phyloP scores from a whole-genome alignment of 495 filamentous ascomycete species.

The Penicillium desertorum region DNA sequence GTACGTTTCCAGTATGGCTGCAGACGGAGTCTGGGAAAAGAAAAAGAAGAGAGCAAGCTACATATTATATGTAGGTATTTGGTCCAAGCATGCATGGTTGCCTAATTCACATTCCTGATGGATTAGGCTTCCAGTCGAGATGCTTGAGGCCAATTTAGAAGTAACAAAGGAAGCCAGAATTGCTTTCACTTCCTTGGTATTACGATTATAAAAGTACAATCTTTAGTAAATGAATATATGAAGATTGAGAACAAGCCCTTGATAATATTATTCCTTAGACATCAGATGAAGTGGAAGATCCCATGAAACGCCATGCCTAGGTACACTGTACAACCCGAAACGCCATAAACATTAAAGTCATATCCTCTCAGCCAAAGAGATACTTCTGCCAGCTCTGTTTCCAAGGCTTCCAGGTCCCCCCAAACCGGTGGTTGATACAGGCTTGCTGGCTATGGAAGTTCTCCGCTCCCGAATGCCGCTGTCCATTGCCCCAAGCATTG shows the following conservation, averaged over 20 bases:
- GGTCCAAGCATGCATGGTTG: neutral
- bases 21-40: neutral
- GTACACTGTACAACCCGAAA: neutral
- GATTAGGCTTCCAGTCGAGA: neutral
- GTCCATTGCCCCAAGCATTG: constrained; percentile 48
- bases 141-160: neutral
- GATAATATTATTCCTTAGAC: neutral
- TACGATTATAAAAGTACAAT: neutral
- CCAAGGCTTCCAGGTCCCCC: constrained; percentile 44
- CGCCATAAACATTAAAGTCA: neutral
- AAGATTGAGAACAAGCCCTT: neutral
- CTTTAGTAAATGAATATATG: neutral
- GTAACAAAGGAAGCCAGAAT: neutral
- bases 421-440: constrained; percentile 46
- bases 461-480: constrained; percentile 42
- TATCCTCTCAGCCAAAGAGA: constrained; percentile 25
- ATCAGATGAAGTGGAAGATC: neutral
- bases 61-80: neutral
- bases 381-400: constrained; percentile 42
- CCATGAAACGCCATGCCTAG: neutral
- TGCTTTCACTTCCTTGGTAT: neutral
- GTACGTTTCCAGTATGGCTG: neutral
- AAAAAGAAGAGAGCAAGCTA: neutral
- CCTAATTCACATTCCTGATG: neutral
- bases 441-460: constrained; percentile 32